phyloP scores from a whole-genome alignment of 1,284 basidiomycete species.

The Pseudozyma hubeiensis region DNA sequence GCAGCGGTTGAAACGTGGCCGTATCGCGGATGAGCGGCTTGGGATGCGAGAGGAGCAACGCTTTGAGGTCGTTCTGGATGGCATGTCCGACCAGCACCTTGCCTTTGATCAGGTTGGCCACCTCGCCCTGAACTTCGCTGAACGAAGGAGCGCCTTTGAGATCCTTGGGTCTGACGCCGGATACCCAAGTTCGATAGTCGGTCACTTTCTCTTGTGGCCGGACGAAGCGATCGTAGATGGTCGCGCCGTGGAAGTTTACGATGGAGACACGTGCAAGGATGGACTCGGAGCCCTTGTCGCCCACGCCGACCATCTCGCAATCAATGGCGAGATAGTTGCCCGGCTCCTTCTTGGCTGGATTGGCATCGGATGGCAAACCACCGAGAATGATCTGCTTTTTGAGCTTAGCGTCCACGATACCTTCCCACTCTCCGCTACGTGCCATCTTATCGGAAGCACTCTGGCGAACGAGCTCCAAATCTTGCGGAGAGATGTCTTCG shows the following conservation, averaged over 20 bases:
- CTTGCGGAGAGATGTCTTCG: slow-evolving; percentile 62
- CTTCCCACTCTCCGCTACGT: slow-evolving; percentile 54
- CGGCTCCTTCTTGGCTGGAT: slow-evolving; percentile 68
- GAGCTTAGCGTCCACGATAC: slow-evolving; percentile 43
- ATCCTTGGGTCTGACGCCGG: slow-evolving; percentile 83
- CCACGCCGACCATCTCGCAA: slow-evolving; percentile 98
- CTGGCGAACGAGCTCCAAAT: slow-evolving; percentile 55
- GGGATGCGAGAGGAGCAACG: slow-evolving; percentile 89
- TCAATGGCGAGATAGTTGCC: slow-evolving; percentile 87
- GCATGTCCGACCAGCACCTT: slow-evolving; percentile 93
- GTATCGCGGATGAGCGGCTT: slow-evolving; percentile 84
- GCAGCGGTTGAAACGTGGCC: slow-evolving; percentile 74
- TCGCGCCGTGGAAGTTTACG: slow-evolving; percentile 87
- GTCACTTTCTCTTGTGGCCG: slow-evolving; percentile 87
- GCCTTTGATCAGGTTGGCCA: slow-evolving; percentile 82
- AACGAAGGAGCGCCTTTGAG: slow-evolving; percentile 81
- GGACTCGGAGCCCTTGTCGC: slow-evolving; percentile 81
- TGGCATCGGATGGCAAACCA: slow-evolving; percentile 33
- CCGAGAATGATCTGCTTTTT: slow-evolving; percentile 58
- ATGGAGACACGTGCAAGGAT: slow-evolving; percentile 89
- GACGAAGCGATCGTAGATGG: slow-evolving; percentile 87
- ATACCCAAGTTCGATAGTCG: slow-evolving; percentile 92
- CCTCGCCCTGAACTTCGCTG: slow-evolving; percentile 81
- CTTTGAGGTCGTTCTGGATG: slow-evolving; percentile 89
- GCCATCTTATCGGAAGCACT: slow-evolving; percentile 33